Conservation (phyloP, 2,329 filamentous ascomycete genomes). For the Xylogone sp. region DNA sequence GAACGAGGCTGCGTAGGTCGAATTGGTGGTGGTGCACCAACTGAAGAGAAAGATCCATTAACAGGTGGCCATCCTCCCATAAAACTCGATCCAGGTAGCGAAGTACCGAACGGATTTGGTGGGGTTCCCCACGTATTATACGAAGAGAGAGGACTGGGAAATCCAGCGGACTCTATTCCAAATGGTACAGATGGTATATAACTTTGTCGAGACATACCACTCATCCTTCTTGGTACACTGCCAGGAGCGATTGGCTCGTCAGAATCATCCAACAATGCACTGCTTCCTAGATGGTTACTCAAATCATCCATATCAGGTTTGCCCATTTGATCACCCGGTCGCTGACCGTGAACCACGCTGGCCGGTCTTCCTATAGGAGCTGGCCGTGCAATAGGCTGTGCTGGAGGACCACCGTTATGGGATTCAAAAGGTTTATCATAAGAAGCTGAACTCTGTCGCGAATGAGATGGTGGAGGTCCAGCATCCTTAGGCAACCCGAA, state of each 20-base stretch:
- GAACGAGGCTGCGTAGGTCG: conserved; percentile 59
- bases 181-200: conserved; percentile 24
- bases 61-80: conserved; percentile 18
- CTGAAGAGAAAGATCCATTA: conserved; percentile 44
- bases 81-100: conserved; percentile 25
- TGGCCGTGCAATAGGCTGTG: conserved; percentile 76
- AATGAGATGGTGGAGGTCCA: conserved; percentile 55
- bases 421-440: conserved; percentile 50
- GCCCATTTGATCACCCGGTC: conserved; percentile 31
- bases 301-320: conserved; percentile 65
- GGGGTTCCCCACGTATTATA: conserved; percentile 29
- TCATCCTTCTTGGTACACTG: conserved; percentile 30
- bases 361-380: conserved; percentile 84
- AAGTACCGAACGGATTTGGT: conserved; percentile 27
- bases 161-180: conserved; percentile 25
- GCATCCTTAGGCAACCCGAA: conserved; percentile 35
- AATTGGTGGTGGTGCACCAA: conserved; percentile 28
- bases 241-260: conserved; percentile 47
- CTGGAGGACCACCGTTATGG: conserved; percentile 39
- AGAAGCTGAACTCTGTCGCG: conserved; percentile 70
- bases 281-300: conserved; percentile 81
- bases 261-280: conserved; percentile 76
- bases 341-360: conserved; percentile 59
- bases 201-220: conserved; percentile 21
- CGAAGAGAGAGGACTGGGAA: conserved; percentile 21